Conservation (phyloP, 2,329 filamentous ascomycete genomes). For the Botrytis cinerea region DNA sequence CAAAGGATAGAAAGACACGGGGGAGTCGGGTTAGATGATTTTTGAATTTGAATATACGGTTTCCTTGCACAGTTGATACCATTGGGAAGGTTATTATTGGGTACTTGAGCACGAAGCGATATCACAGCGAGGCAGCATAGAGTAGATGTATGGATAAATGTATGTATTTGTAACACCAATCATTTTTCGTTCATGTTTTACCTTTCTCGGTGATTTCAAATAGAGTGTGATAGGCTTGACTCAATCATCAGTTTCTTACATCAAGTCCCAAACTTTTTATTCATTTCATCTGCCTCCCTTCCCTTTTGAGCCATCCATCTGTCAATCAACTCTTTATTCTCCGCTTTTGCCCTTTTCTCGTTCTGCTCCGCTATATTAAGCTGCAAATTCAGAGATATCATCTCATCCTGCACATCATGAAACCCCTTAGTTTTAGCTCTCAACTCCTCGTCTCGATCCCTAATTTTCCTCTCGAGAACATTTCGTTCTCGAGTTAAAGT, state of each 20-base stretch:
- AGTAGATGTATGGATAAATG: slow-evolving; percentile 14
- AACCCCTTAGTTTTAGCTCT: slow-evolving; percentile 80
- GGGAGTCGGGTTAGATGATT: not conserved
- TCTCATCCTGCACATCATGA: slow-evolving; percentile 89
- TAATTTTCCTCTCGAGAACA: slow-evolving; percentile 64
- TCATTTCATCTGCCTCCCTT: slow-evolving; percentile 85
- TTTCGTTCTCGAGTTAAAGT: slow-evolving; percentile 64
- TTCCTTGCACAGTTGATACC: slow-evolving; percentile 24
- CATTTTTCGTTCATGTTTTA: not conserved
- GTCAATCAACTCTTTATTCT: slow-evolving; percentile 87
- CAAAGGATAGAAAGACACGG: slow-evolving; percentile 1
- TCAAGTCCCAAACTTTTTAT: slow-evolving; percentile 50
- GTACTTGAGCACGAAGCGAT: slow-evolving; percentile 6
- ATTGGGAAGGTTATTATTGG: slow-evolving; percentile 19
- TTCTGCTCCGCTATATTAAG: slow-evolving; percentile 82
- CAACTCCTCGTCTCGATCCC: slow-evolving; percentile 83
- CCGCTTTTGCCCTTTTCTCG: slow-evolving; percentile 68
- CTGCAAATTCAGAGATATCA: slow-evolving; percentile 83
- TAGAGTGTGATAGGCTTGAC: not conserved
- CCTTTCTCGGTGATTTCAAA: not conserved
- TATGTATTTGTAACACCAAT: slow-evolving; percentile 7
- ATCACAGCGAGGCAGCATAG: slow-evolving; percentile 7
- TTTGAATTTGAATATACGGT: not conserved
- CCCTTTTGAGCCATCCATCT: slow-evolving; percentile 90
- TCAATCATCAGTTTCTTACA: not conserved